Evolutionary conservation across 371 early-diverging fungal species (phyloP), one percentile per base, ranked within the genome.

Genomic region (Syncephalastrum sp.): DNA sequence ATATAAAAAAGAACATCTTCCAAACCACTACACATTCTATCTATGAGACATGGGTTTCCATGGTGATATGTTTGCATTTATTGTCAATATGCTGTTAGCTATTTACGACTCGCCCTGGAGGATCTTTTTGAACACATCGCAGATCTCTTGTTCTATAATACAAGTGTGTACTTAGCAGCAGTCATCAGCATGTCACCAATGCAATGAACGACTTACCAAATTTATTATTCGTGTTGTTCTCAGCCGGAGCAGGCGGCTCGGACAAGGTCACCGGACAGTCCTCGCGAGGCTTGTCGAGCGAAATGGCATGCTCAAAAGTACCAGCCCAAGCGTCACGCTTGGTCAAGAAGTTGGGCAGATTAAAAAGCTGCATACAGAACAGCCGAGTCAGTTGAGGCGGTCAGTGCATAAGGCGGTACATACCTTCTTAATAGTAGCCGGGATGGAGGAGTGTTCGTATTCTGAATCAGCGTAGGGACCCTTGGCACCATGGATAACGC

Each of bases 391-490:
- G 38, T 33, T 13, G 29, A 42, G 15, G 21, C 42, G 27, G 21
- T 5, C 17, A 27, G 29, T 4, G 27, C 15, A 49, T n/a, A 49
- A 25, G 42, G 38, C 10, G 38, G 38, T 33, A 12, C 38, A 33
- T 12, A 33, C 38, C 38, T 33, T 67, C 46, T 74, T 74, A 19
- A 81, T 48, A 12, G 77, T 73, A 33, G 74, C 78, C 10, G 72
- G 61, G 44, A 81, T 61, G 5, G 78, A 77, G 4, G 68, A 69
- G 60, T 81, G 81, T 47, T 77, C 77, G 50, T 63, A 81, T 16
- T 74, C 54, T 7, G 70, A 63, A 16, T 53, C 54, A 17, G 61
- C 44, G 21, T 59, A 50, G 24, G 61, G 61, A 47, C 68, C 60
- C 42, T 65, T 24, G 14, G 71, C 57, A 15, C 53, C 47, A 53